Base-by-base conservation (phyloP, 306 rosid genomes). In the Canavalia gladiata region DNA sequence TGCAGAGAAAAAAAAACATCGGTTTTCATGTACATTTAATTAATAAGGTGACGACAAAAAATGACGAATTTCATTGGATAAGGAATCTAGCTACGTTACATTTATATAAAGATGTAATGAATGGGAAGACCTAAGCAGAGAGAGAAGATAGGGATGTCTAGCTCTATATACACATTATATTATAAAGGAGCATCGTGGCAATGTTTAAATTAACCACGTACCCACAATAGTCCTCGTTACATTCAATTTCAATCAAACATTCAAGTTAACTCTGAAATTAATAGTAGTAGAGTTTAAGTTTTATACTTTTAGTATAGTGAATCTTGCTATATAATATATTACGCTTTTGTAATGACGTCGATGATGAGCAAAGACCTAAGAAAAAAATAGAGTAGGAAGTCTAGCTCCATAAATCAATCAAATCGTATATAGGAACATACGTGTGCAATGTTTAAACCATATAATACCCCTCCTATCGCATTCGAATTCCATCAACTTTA, bases 11-110 rank as follows among this genome's bases (percentile, higher is more conserved):
- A 62, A 62, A 4, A 62, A 60, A 64, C 25, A 18, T 7, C 13
- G 37, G 49, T 64, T 37, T 37, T 63, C 47, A 37, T 5, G 68
- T 8, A 63, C 49, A 13, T 11, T 64, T 64, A 2, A 4, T 18
- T 64, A 13, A 47, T 47, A 64, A 64, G 18, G 37, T 39, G 31
- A 63, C 46, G 35, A n/a, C 12, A 39, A 39, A 64, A 60, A 7
- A 13, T 6, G 39, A 5, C 12, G 12, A 37, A 64, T 37, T 35
- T 0, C 30, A 64, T 39, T 1, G 49, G 31, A 6, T 64, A 39
- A 37, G 30, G 70, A 64, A 64, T 64, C 70, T 64, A 64, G 47
- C 47, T 11, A 13, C 12, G n/a, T 39, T n/a, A 63, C 69, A 35
- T 63, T 60, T 63, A 34, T 37, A 63, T 63, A 35, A 6, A 2